Percentiles rank a stretch among this genome's conserved stretches.
Evolutionary conservation across 1,284 basidiomycete genomes (phyloP).

Genomic region (Takashimella koratensis): DNA sequence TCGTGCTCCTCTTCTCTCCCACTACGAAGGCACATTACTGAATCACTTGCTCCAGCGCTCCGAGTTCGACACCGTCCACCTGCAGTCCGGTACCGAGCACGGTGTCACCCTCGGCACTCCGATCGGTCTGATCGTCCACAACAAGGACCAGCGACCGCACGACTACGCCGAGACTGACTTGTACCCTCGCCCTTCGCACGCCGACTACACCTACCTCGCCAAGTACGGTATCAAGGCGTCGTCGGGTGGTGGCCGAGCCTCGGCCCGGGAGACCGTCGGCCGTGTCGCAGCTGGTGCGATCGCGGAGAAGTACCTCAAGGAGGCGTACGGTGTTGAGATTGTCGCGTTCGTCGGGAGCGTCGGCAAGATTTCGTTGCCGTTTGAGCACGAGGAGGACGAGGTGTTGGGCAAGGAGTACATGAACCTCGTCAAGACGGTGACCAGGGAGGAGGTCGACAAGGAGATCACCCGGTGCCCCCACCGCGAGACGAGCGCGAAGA

Average conservation of each 20-base stretch:
- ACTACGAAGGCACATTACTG: no score
- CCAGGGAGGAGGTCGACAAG: conserved; percentile 83
- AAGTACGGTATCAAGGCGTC: conserved; percentile 98
- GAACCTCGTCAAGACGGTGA: conserved; percentile 71
- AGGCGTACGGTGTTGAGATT: conserved; percentile 87
- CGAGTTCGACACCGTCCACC: conserved; percentile 90
- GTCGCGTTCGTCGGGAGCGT: conserved; percentile 96
- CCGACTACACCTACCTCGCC: conserved; percentile 96
- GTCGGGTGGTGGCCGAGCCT: conserved; percentile 90
- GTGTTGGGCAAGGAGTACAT: conserved; percentile 80
- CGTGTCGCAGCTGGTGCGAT: conserved; percentile 97
- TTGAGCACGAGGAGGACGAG: conserved; percentile 66
- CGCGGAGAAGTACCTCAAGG: conserved; percentile 90
- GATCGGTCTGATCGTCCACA: conserved; percentile 90
- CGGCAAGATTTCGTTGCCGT: conserved; percentile 77
- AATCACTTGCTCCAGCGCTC: conserved; percentile 69
- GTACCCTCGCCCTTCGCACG: conserved; percentile 95
- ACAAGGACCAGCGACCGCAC: conserved; percentile 97
- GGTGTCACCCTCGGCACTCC: conserved; percentile 96
- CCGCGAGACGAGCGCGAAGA: conserved; percentile 75
- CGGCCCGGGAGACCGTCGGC: conserved; percentile 95
- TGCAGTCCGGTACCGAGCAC: conserved; percentile 92
- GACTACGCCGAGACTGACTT: conserved; percentile 98
- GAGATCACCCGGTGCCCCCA: conserved; percentile 89
- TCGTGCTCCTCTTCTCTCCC: neutral